Percentiles rank a stretch among this genome's conserved stretches.
Evolutionary conservation across 164 flowering plant species (phyloP).

Genomic region (Sedum album): DNA sequence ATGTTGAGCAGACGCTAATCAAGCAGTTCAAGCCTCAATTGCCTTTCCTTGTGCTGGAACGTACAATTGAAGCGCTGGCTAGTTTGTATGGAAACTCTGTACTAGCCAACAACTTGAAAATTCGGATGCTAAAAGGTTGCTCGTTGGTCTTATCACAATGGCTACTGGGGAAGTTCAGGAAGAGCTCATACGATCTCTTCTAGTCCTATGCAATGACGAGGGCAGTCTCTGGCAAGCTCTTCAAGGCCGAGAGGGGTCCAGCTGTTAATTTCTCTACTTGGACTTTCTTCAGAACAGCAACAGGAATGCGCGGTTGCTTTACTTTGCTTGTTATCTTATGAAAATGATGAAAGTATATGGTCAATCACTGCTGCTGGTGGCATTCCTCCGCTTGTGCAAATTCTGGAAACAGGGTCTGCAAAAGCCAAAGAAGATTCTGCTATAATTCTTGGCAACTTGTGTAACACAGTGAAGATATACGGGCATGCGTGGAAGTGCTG

Average conservation of each 20-base stretch:
- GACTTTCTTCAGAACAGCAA: constrained; percentile 97
- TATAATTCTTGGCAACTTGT: constrained; percentile 80
- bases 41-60: constrained; percentile 86
- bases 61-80: constrained; percentile 95
- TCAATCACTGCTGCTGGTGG: constrained; percentile 99
- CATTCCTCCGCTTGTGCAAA: constrained; percentile 97
- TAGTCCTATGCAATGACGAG: constrained; percentile 63
- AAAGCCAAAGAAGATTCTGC: constrained; percentile 99
- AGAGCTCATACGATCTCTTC: constrained; percentile 71
- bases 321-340: constrained; percentile 75
- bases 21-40: constrained; percentile 68
- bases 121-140: constrained; percentile 83
- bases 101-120: constrained; percentile 56
- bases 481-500: constrained; percentile 99
- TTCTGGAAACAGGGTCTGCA: constrained; percentile 85
- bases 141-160: constrained; percentile 97
- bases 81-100: constrained; percentile 84
- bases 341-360: constrained; percentile 98
- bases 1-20: constrained; percentile 67
- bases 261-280: constrained; percentile 92
- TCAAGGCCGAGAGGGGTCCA: constrained; percentile 96
- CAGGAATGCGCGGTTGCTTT: constrained; percentile 96
- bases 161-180: constrained; percentile 88
- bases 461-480: constrained; percentile 98
- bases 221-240: constrained; percentile 89